Base-by-base conservation (phyloP, 192 early-diverging fungal species). In the Coemansia sp. region DNA sequence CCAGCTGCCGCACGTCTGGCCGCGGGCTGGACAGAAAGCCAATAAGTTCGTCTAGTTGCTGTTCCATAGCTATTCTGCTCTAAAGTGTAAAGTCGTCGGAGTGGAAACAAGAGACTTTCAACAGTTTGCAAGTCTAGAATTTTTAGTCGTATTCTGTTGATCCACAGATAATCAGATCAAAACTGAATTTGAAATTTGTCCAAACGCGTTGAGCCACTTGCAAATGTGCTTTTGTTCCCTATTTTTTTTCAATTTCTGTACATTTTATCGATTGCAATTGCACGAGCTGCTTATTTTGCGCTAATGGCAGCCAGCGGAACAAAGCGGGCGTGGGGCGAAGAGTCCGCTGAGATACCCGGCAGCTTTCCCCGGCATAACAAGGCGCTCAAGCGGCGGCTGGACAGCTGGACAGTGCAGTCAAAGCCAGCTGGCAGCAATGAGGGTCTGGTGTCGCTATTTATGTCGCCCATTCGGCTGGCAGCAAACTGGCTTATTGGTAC, bases 1-100 rank as follows among this genome's bases (percentile, higher is more conserved):
- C 94, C 60, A 93, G 83, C 58, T 91, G 83, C 45, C 94, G 85
- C 64, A 95, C 91, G 76, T 93, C 92, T n/a, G 86, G 73, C 68
- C 88, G 77, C 6, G 86, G 84, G 63, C 89, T 88, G 23, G 84
- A 82, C 62, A 94, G 66, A 62, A 92, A 93, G 10, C 80, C 85
- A 47, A 94, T 74, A 56, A 94, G 88, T 82, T 78, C 75, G 66
- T 81, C 72, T 60, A 84, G 50, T 56, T 83, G 81, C 19, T 56
- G 55, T 39, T 75, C 81, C 81, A 83, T 83, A 32, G 32, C 32
- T 35, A 35, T 35, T 35, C 32, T 35, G 32, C 32, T 35, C 32
- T 35, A 23, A 58, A 58, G 56, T 7, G 38, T 21, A 58, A 10
- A 38, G 27, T 21, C 37, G 22, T 5, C 29, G 48, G 11, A 4